phyloP scores from a whole-genome alignment of 352 stramenopile species.

The Pythium angustatum region DNA sequence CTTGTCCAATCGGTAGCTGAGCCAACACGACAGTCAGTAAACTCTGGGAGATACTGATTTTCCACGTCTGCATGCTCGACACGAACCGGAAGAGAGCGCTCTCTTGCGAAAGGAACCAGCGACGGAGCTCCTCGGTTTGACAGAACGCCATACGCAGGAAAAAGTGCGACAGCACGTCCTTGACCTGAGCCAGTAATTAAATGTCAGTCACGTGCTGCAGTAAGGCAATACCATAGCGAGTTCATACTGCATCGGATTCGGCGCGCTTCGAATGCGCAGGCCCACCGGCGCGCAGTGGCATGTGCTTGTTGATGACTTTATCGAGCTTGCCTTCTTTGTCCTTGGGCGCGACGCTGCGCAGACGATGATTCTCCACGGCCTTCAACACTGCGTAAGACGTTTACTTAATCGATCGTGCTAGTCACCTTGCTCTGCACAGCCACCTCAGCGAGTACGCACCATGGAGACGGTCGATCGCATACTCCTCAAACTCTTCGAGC shows the following conservation, averaged over 20 bases:
- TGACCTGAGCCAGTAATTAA: slow-evolving; percentile 40
- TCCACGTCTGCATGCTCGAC: too few relatives aligned
- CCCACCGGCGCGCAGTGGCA: slow-evolving; percentile 58
- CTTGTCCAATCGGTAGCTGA: slow-evolving; percentile 83
- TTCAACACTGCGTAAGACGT: slow-evolving; percentile 57
- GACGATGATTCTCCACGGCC: slow-evolving; percentile 84
- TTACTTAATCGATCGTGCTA: background rate
- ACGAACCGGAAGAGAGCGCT: slow-evolving; percentile 89
- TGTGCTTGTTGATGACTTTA: slow-evolving; percentile 85
- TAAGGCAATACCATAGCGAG: background rate
- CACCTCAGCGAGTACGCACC: slow-evolving; percentile 29
- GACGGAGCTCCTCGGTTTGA: slow-evolving; percentile 95
- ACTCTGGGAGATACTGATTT: too few relatives aligned
- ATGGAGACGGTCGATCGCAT: slow-evolving; percentile 95
- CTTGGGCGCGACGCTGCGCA: slow-evolving; percentile 70
- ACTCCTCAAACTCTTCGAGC: slow-evolving; percentile 98
- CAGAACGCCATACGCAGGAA: slow-evolving; percentile 98
- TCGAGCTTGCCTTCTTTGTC: slow-evolving; percentile 77
- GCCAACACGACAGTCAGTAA: background rate
- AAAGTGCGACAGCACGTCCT: slow-evolving; percentile 97
- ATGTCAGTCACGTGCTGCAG: background rate
- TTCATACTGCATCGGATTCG: slow-evolving; percentile 53
- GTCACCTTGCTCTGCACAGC: background rate
- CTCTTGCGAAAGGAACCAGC: slow-evolving; percentile 98
- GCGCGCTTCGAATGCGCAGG: slow-evolving; percentile 49